Conservation (phyloP, 2,329 filamentous ascomycete genomes). For the Trichophyton verrucosum region DNA sequence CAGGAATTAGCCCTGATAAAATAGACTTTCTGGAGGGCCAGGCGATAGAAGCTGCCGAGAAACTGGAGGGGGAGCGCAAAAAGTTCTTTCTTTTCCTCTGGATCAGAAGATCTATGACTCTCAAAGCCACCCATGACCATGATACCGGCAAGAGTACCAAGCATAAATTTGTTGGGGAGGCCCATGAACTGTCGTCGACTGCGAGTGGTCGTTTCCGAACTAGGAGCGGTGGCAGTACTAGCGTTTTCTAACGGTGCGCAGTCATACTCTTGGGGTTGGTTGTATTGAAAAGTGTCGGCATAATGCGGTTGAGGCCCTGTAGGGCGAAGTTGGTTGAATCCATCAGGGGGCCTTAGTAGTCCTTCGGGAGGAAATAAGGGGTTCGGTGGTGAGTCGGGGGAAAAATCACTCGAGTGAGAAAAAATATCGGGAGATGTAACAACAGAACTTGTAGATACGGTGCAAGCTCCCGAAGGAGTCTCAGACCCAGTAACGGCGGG, state of each 20-base stretch:
- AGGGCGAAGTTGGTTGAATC: conserved; percentile 32
- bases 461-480: conserved; percentile 31
- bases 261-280: conserved; percentile 21
- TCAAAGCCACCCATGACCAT: conserved; percentile 79
- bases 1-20: conserved; percentile 20
- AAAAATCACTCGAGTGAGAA: conserved; percentile 28
- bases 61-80: conserved; percentile 51
- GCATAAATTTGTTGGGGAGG: conserved; percentile 65
- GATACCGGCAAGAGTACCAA: conserved; percentile 78
- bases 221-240: conserved; percentile 17
- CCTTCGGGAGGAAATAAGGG: conserved; percentile 30
- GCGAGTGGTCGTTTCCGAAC: conserved; percentile 27
- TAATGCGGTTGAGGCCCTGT: conserved; percentile 24
- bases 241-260: conserved; percentile 11
- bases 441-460: conserved; percentile 26
- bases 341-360: conserved; percentile 33
- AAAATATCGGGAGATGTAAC: conserved; percentile 29
- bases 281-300: conserved; percentile 22
- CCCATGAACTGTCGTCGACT: conserved; percentile 30
- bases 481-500: conserved; percentile 29
- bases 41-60: conserved; percentile 30
- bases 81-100: conserved; percentile 42
- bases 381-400: conserved; percentile 21
- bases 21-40: conserved; percentile 18
- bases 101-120: conserved; percentile 46